Evolutionary conservation across 495 filamentous ascomycete genomes (phyloP).

Genomic region (Annulohypoxylon maeteangense): DNA sequence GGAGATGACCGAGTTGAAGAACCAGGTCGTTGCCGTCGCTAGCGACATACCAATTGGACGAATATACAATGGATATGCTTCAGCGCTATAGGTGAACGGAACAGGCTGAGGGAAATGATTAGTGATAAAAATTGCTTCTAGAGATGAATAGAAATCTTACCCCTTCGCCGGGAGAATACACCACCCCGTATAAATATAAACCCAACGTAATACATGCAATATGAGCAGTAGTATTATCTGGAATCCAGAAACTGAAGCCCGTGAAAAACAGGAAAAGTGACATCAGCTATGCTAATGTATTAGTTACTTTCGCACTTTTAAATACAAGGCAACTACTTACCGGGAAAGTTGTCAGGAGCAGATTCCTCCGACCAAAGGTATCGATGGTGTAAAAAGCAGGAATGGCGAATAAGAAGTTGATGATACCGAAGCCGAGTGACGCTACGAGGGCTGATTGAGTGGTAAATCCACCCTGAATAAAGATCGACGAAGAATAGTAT

Average conservation of each 20-base stretch:
- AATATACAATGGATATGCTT: constrained; percentile 82
- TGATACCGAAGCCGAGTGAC: constrained; percentile 79
- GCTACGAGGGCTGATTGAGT: constrained; percentile 68
- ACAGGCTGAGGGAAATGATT: constrained; percentile 62
- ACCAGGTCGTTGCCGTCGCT: constrained; percentile 75
- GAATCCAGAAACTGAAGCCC: constrained; percentile 83
- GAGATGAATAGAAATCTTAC: constrained; percentile 20
- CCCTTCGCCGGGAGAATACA: constrained; percentile 83
- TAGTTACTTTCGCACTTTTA: neutral
- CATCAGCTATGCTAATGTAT: constrained; percentile 62
- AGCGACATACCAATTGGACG: constrained; percentile 74
- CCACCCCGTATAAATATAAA: constrained; percentile 78
- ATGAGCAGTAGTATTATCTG: constrained; percentile 52
- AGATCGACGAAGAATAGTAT: constrained; percentile 76
- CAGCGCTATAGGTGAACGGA: constrained; percentile 85
- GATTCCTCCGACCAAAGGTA: constrained; percentile 82
- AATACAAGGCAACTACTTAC: constrained; percentile 23
- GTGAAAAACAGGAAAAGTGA: constrained; percentile 77
- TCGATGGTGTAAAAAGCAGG: constrained; percentile 86
- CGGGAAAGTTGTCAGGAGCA: constrained; percentile 81
- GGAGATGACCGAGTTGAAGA: constrained; percentile 73
- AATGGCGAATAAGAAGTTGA: constrained; percentile 82
- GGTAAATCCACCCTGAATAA: constrained; percentile 66
- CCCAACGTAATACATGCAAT: constrained; percentile 72
- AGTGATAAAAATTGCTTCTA: neutral